Evolutionary conservation across 2,329 filamentous ascomycete species (phyloP), one percentile per base, ranked within the genome.

Genomic region (Pseudogymnoascus sp.): DNA sequence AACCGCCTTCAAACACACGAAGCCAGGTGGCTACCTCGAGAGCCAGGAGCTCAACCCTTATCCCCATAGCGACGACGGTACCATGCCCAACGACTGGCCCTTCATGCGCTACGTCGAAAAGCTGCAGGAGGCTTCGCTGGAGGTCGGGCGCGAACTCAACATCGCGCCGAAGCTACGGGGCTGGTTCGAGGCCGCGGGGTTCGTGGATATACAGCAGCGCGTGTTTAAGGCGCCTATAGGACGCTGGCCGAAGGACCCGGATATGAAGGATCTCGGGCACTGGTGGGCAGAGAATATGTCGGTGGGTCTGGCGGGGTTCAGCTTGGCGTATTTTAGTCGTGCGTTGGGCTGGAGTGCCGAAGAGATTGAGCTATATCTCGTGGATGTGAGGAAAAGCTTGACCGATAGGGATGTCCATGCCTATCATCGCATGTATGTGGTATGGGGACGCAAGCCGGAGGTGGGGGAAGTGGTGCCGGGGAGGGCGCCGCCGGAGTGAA

Each of bases 211-310:
- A 1, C 63, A 62, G 1, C 67, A 71, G 49, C 64, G 65, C 8
- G 65, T 64, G 1, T 63, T 69, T 52, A 83, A 80, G 68, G 74
- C 83, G 41, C 82, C 83, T 0, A 74, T 78, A 45, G 80, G 80
- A 12, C 74, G 74, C 2, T 85, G 83, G 83, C 74, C 82, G 0
- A 78, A 77, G 64, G 71, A 69, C 23, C 63, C 64, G 16, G 39
- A 63, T n/a, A 58, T 59, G 63, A 64, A 64, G 29, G 29, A 37
- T 29, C 16, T n/a, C 63, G 66, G 67, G 10, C 60, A 64, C 10
- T 68, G 66, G 68, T 66, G 63, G 14, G 70, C 69, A 35, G 64
- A 66, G 10, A 72, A 72, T 43, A 68, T 65, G 65, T 61, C 70
- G 3, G 59, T 63, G 3, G 70, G 69, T 1, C 60, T 72, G 29